Evolutionary conservation across 768 basidiomycete genomes (phyloP).

Genomic region (Termitomyces sp.): DNA sequence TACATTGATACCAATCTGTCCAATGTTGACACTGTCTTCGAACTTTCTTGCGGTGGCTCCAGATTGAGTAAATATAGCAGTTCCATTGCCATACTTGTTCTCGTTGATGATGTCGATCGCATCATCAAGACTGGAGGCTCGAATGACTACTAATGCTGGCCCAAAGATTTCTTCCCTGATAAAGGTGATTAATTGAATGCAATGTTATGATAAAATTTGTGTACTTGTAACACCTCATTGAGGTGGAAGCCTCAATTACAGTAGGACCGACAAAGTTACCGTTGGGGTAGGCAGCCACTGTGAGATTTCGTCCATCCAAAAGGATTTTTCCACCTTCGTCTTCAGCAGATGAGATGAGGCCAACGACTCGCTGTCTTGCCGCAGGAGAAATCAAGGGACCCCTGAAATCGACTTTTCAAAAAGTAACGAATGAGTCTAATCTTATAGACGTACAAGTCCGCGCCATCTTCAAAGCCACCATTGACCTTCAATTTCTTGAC

Average conservation of each 20-base stretch:
- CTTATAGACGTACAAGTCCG: constrained; percentile 60
- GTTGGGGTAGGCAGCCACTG: constrained; percentile 68
- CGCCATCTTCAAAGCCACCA: constrained; percentile 83
- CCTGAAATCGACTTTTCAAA: constrained; percentile 24
- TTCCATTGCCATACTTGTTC: constrained; percentile 90
- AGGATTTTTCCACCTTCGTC: constrained; percentile 81
- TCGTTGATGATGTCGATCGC: constrained; percentile 85
- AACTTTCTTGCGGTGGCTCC: constrained; percentile 95
- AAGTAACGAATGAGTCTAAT: background rate
- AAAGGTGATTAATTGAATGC: constrained; percentile 1
- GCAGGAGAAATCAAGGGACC: constrained; percentile 80
- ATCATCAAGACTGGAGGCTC: constrained; percentile 82
- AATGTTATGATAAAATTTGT: constrained; percentile 15
- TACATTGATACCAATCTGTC: constrained; percentile 91
- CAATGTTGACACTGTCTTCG: constrained; percentile 81
- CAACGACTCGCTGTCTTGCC: constrained; percentile 72
- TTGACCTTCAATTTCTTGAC: constrained; percentile 75
- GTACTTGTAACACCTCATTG: constrained; percentile 85
- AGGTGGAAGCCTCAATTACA: constrained; percentile 74
- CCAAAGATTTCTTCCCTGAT: constrained; percentile 92
- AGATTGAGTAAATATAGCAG: constrained; percentile 94
- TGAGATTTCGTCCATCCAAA: constrained; percentile 75
- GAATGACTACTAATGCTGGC: constrained; percentile 75
- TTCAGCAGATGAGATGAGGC: constrained; percentile 67
- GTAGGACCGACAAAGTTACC: constrained; percentile 97